These are phyloP conservation scores for Diospyros kaki DNA, from an alignment of 148 eudicot species.

Conservation along the genomic window DNA sequence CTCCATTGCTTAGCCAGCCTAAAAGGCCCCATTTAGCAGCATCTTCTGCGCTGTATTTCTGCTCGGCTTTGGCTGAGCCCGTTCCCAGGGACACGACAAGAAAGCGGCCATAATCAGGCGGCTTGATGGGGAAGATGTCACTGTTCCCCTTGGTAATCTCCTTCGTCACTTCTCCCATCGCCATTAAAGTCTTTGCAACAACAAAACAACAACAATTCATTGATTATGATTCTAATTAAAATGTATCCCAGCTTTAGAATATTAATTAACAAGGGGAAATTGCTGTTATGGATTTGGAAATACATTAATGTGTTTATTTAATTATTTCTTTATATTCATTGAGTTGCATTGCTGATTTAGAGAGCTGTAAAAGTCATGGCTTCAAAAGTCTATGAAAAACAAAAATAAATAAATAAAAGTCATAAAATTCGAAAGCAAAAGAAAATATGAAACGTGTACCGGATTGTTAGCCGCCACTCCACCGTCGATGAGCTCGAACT, in stretches of 20 bases:
- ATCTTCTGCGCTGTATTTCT: constrained; percentile 22
- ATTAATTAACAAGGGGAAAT: too few relatives aligned
- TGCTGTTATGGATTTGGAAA: too few relatives aligned
- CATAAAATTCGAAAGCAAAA: too few relatives aligned
- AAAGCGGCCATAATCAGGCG: constrained; percentile 26
- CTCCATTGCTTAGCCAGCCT: constrained; percentile 30
- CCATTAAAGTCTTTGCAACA: constrained; percentile 25
- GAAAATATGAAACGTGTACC: constrained; percentile 8
- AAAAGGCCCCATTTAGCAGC: constrained; percentile 36
- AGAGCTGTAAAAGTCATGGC: too few relatives aligned
- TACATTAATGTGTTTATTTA: too few relatives aligned
- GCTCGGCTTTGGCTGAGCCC: constrained; percentile 22
- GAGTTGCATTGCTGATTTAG: too few relatives aligned
- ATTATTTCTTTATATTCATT: too few relatives aligned
- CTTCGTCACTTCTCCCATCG: constrained; percentile 38
- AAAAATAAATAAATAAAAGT: too few relatives aligned
- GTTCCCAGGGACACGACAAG: constrained; percentile 41
- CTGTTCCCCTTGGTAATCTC: constrained; percentile 24
- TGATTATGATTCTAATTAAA: too few relatives aligned
- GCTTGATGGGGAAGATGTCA: constrained; percentile 28
- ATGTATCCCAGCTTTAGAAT: too few relatives aligned
- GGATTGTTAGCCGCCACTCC: constrained; percentile 56
- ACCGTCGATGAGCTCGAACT: constrained; percentile 46
- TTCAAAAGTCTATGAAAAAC: too few relatives aligned
- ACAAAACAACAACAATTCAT: too few relatives aligned